These are phyloP conservation scores for Tylopilus sp. DNA, from an alignment of 768 basidiomycete genomes.

Conservation along the genomic window DNA sequence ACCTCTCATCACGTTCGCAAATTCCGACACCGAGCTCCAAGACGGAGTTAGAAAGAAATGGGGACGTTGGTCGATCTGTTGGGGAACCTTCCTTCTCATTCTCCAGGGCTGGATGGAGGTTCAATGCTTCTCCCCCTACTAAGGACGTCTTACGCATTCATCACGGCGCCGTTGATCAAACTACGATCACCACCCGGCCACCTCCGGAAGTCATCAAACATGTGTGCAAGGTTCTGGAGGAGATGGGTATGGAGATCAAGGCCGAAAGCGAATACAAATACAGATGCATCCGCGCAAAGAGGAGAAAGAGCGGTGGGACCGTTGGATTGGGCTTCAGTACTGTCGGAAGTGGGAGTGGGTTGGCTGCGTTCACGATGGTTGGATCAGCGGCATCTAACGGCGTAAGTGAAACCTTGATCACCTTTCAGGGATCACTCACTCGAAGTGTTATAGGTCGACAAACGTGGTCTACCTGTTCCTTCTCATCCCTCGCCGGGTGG, in stretches of 20 bases:
- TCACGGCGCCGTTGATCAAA: slow-evolving; percentile 89
- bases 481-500: slow-evolving; percentile 69
- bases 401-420: slow-evolving; percentile 45
- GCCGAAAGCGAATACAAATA: slow-evolving; percentile 90
- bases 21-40: slow-evolving; percentile 29
- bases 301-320: slow-evolving; percentile 49
- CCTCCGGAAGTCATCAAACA: slow-evolving; percentile 89
- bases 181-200: slow-evolving; percentile 77
- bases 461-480: slow-evolving; percentile 82
- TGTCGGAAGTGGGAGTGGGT: slow-evolving; percentile 38
- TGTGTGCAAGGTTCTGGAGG: slow-evolving; percentile 71
- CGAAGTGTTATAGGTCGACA: slow-evolving; percentile 62
- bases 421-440: slow-evolving; percentile 7
- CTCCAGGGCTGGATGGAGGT: slow-evolving; percentile 36
- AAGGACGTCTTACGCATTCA: slow-evolving; percentile 72
- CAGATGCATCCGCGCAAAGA: slow-evolving; percentile 78
- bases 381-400: slow-evolving; percentile 85
- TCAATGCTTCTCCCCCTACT: slow-evolving; percentile 28
- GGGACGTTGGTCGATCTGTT: slow-evolving; percentile 21
- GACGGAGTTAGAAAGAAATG: slow-evolving; percentile 19
- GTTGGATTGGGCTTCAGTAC: slow-evolving; percentile 44
- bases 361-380: slow-evolving; percentile 74
- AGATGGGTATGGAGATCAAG: slow-evolving; percentile 89
- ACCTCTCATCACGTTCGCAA: slow-evolving; percentile 28
- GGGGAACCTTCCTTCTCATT: slow-evolving; percentile 35